Evolutionary conservation across 495 filamentous ascomycete species (phyloP), one percentile per base, ranked within the genome.

Genomic region (Ascodesmis nigricans): DNA sequence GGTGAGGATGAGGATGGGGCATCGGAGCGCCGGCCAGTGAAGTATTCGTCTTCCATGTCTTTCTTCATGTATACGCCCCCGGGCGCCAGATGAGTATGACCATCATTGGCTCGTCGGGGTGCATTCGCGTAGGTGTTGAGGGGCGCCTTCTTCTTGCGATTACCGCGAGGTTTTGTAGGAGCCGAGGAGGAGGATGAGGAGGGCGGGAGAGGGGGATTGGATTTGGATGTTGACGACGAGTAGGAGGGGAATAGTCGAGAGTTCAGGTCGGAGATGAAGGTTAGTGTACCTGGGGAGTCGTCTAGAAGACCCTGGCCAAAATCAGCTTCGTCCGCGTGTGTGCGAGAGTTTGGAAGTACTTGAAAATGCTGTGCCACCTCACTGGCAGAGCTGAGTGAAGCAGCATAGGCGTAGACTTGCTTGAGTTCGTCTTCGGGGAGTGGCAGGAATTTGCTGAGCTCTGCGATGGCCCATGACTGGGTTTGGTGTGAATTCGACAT

Each of bases 241-340:
- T n/a, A 18, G 34, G 31, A 41, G 24, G 40, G 45, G 13, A 43
- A 50, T 11, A 39, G 69, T 20, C 69, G 72, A 6, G 71, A 60
- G 52, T 87, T 95, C 63, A 91, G 95, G 26, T 73, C 71, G 15
- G 80, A 69, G 45, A 97, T 91, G 52, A 95, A 97, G 39, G 91
- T 81, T 39, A 93, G 55, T 0, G 76, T 73, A 40, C 76, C 70
- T 9, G 80, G 67, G 4, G 79, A 79, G 51, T 91, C 79, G 29
- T 82, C 87, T 1, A 97, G 68, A 20, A 95, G 61, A 52, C 79
- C 77, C 48, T 50, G 21, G n/a, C n/a, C n/a, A n/a, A n/a, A 6
- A n/a, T 6, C 17, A 13, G 20, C 40, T 16, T 40, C 22, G n/a
- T 19, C 17, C 27, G 21, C 24, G 18, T 1, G 10, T 16, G n/a